A percentile compares a stretch with the other conserved stretches of the same genome.
Conservation (phyloP, 2,329 filamentous ascomycete species). For the Calonectria hawksworthii region DNA sequence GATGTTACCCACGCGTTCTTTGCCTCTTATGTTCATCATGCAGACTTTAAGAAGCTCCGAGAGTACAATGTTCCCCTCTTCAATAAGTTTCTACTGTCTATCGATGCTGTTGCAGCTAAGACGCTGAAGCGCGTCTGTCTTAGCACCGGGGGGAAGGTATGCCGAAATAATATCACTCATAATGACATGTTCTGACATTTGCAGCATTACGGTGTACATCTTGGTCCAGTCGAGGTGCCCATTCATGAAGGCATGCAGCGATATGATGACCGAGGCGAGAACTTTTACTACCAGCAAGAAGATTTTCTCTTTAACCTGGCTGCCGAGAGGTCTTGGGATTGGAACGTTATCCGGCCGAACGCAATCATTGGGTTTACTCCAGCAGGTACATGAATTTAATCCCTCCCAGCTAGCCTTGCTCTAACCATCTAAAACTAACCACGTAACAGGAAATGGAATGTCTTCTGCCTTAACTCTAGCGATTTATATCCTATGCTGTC, state of each 20-base stretch:
- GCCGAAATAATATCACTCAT: too few species aligned
- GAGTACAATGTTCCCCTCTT: slow-evolving; percentile 36
- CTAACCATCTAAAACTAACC: background rate
- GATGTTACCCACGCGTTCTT: slow-evolving; percentile 38
- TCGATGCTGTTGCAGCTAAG: slow-evolving; percentile 32
- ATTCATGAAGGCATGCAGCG: slow-evolving; percentile 33
- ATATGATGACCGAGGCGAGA: slow-evolving; percentile 34
- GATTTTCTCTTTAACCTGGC: slow-evolving; percentile 33
- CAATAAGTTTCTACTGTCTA: slow-evolving; percentile 32
- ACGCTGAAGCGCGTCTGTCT: slow-evolving; percentile 33
- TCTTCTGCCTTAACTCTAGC: slow-evolving; percentile 34
- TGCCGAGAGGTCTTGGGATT: slow-evolving; percentile 31
- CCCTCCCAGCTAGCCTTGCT: background rate
- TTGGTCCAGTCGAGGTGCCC: slow-evolving; percentile 34
- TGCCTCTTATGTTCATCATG: slow-evolving; percentile 33
- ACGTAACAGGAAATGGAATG: slow-evolving; percentile 31
- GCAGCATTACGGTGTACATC: slow-evolving; percentile 34
- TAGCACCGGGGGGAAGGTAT: slow-evolving; percentile 35
- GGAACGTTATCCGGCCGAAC: slow-evolving; percentile 35
- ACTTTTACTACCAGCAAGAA: slow-evolving; percentile 36
- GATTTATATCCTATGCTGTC: slow-evolving; percentile 32
- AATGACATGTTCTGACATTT: background rate
- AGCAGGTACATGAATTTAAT: slow-evolving; percentile 13
- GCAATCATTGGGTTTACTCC: slow-evolving; percentile 37
- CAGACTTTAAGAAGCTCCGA: slow-evolving; percentile 33